Conservation (phyloP, 1,284 basidiomycete genomes). For the Ustilago trichophora region DNA sequence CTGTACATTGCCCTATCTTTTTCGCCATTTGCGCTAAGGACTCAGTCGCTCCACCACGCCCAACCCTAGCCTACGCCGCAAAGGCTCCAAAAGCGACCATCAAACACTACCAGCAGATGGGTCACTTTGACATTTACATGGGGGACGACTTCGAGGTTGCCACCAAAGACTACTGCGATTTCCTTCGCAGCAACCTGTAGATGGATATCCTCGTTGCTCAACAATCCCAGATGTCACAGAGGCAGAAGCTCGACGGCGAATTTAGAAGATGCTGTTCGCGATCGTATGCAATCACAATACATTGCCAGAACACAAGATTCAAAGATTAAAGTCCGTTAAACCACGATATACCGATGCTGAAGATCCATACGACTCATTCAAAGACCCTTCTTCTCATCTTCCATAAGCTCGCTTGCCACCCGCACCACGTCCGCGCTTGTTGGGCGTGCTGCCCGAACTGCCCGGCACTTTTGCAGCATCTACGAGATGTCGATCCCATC, state of each 20-base stretch:
- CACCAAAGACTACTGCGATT: slow-evolving; percentile 43
- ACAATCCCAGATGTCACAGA: too few species aligned
- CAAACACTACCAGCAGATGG: slow-evolving; percentile 43
- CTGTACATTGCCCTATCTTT: slow-evolving; percentile 53
- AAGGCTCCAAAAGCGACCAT: slow-evolving; percentile 44
- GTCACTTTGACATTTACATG: slow-evolving; percentile 58
- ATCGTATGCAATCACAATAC: too few species aligned
- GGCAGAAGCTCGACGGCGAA: too few species aligned
- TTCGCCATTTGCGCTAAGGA: slow-evolving; percentile 60
- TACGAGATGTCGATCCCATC: slow-evolving; percentile 33
- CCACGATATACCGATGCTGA: too few species aligned
- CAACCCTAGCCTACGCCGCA: slow-evolving; percentile 47
- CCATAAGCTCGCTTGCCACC: slow-evolving; percentile 8
- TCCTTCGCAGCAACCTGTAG: slow-evolving; percentile 29
- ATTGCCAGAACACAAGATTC: too few species aligned
- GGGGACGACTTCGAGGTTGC: slow-evolving; percentile 48
- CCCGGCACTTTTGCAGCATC: background rate
- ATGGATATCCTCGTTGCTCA: background rate
- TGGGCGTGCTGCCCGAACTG: slow-evolving; percentile 7
- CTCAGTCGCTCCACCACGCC: slow-evolving; percentile 45
- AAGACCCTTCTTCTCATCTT: slow-evolving; percentile 17
- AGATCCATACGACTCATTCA: too few species aligned
- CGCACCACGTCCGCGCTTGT: slow-evolving; percentile 12
- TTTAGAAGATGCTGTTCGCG: too few species aligned
- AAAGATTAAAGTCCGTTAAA: too few species aligned